Percentiles rank a stretch among this genome's conserved stretches.
Conservation (phyloP, 148 eudicot species). For the Vaccinium vitisidaea region DNA sequence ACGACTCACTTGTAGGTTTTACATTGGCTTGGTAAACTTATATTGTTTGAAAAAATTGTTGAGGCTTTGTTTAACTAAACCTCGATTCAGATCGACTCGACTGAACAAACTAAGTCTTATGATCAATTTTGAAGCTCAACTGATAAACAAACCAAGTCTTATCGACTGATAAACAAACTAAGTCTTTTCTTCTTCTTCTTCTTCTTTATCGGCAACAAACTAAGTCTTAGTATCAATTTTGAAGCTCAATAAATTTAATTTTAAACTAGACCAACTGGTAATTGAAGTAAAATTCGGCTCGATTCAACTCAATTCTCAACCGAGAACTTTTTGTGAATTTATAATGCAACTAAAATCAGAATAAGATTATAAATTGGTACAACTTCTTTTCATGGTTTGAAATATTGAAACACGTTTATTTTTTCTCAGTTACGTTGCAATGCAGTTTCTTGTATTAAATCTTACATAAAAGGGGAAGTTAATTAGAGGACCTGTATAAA, state of each 20-base stretch:
- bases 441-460: not conserved
- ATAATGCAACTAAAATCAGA: not conserved
- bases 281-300: not conserved
- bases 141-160: no score
- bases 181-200: no score
- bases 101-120: no score
- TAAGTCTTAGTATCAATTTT: no score
- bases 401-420: not conserved
- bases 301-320: not conserved
- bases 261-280: not conserved
- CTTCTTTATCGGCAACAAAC: no score
- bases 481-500: no score
- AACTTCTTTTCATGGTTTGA: not conserved
- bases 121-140: no score
- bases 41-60: not conserved
- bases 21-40: not conserved
- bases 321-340: not conserved
- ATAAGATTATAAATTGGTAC: no score
- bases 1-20: not conserved
- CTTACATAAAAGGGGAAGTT: not conserved
- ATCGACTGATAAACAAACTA: no score
- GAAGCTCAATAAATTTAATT: not conserved
- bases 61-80: not conserved
- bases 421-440: not conserved
- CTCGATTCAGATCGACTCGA: not conserved